phyloP scores from a whole-genome alignment of 345 rosid species.

The Hibiscus mutabilis region DNA sequence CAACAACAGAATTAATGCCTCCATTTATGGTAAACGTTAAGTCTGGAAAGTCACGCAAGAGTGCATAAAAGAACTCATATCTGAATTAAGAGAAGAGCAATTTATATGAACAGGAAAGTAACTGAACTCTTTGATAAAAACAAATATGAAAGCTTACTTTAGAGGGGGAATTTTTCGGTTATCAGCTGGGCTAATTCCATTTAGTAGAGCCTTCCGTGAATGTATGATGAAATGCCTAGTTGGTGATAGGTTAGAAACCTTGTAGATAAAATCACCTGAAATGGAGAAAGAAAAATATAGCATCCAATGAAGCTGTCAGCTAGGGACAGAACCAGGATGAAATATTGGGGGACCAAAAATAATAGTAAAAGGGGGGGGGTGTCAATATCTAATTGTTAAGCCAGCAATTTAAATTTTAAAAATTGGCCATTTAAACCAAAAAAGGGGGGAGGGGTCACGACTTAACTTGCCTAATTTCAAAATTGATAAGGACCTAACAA shows the following conservation, averaged over 20 bases:
- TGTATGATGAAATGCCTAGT: constrained; percentile 92
- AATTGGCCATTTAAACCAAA: too few relatives aligned
- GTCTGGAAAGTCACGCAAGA: constrained; percentile 93
- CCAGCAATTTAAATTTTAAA: too few relatives aligned
- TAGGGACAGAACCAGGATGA: too few relatives aligned
- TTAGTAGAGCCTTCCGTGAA: constrained; percentile 88
- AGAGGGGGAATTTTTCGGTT: constrained; percentile 90
- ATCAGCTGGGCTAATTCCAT: constrained; percentile 94
- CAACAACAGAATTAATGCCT: constrained; percentile 77
- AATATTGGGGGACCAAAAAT: too few relatives aligned
- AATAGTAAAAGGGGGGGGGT: too few relatives aligned
- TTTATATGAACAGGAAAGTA: not conserved
- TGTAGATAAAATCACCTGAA: constrained; percentile 88
- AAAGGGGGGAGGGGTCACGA: too few relatives aligned
- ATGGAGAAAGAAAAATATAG: constrained; percentile 5
- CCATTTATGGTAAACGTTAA: constrained; percentile 90
- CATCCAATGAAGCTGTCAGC: not conserved
- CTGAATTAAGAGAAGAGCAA: constrained; percentile 36
- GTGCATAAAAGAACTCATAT: constrained; percentile 87
- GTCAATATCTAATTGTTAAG: too few relatives aligned
- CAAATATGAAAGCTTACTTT: constrained; percentile 42
- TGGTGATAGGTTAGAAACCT: constrained; percentile 90
- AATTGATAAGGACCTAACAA: too few relatives aligned
- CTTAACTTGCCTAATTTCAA: too few relatives aligned
- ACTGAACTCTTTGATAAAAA: not conserved